Evolutionary conservation across 495 filamentous ascomycete species (phyloP), one percentile per base, ranked within the genome.

Genomic region (Penicillium flavigenum): DNA sequence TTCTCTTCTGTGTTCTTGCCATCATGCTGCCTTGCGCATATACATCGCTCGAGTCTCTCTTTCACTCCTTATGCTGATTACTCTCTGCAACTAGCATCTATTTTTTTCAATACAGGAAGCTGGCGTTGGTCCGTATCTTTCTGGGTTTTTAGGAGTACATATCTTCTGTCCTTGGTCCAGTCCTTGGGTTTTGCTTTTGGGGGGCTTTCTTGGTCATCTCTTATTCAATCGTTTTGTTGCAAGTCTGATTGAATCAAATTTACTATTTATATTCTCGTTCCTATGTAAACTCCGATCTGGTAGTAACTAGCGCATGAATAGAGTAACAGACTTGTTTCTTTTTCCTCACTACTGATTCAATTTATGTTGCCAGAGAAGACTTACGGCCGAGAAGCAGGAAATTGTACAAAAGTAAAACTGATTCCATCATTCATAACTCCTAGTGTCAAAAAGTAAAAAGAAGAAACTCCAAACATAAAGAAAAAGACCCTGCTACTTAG

Each of bases 71-170:
- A 29, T 9, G 10, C 26, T 22, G 26, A 20, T 24, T 26, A 51
- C 56, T 60, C 57, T 43, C 14, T 31, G 36, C 32, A 41, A 46
- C 22, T 50, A 57, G 45, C 54, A 50, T 51, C 16, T 47, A 56
- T 58, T 17, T 43, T 38, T 36, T 32, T 64, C 58, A 62, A 72
- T 74, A 67, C 61, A 69, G 64, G 66, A 64, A 67, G 47, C 64
- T 38, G 66, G 69, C 68, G 71, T 63, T 59, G 60, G 38, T 36
- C 22, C 10, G 14, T 36, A 32, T 54, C 51, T 58, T 19, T 44
- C 41, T 46, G 39, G 38, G 29, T 50, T 29, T 24, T 19, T n/a
- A 36, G 22, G 24, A 42, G 36, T 41, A 41, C 12, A 24, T 52
- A 52, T 12, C 14, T 52, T 42, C 6, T 14, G 24, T 42, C 7